phyloP scores from a whole-genome alignment of 495 filamentous ascomycete genomes.

The Corynascus novoguineensis region DNA sequence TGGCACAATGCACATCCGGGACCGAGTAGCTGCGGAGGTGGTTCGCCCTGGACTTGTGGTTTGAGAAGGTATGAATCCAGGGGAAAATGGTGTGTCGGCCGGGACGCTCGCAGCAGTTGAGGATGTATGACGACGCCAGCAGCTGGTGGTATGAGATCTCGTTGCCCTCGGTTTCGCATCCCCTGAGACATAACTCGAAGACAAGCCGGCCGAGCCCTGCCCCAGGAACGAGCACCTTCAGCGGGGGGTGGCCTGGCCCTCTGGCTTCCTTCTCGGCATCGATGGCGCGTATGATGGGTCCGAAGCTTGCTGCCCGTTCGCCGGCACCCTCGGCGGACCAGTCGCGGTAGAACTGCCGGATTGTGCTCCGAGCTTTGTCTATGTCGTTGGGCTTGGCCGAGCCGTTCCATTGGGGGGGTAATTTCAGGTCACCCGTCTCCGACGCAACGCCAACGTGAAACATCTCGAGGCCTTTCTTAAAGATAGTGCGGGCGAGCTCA shows the following conservation, averaged over 20 bases:
- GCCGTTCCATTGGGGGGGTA: slow-evolving; percentile 55
- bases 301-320: slow-evolving; percentile 72
- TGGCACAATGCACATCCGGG: slow-evolving; percentile 70
- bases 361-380: slow-evolving; percentile 83
- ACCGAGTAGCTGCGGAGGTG: slow-evolving; percentile 66
- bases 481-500: slow-evolving; percentile 71
- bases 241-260: slow-evolving; percentile 25
- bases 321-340: slow-evolving; percentile 74
- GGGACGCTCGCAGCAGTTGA: slow-evolving; percentile 55
- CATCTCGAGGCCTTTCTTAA: slow-evolving; percentile 56
- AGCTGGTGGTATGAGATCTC: slow-evolving; percentile 95
- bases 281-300: slow-evolving; percentile 62
- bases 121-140: slow-evolving; percentile 76
- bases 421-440: slow-evolving; percentile 13
- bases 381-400: slow-evolving; percentile 63
- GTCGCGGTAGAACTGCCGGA: slow-evolving; percentile 91
- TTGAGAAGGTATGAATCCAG: slow-evolving; percentile 76
- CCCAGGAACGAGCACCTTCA: slow-evolving; percentile 79
- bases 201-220: slow-evolving; percentile 84
- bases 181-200: slow-evolving; percentile 72
- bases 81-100: slow-evolving; percentile 65
- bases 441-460: slow-evolving; percentile 47
- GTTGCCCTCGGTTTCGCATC: slow-evolving; percentile 79
- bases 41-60: slow-evolving; percentile 61
- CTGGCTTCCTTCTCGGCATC: slow-evolving; percentile 45